Evolutionary conservation across 805 yeast genomes (phyloP).

Genomic region (Barnettozyma botsteinii): DNA sequence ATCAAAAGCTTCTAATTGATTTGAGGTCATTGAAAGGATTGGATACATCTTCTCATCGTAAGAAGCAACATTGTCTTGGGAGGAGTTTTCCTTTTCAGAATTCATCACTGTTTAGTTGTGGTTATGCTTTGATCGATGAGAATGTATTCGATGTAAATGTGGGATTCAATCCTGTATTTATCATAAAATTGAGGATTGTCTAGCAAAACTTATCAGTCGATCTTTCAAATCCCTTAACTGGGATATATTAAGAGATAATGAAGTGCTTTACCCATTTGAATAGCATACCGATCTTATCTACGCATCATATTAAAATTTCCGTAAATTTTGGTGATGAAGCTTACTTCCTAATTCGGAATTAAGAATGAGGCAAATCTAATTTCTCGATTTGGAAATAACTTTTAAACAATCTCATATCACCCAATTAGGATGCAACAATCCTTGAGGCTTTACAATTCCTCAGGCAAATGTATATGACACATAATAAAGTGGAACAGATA

Average conservation of each 20-base stretch:
- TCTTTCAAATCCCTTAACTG: not conserved
- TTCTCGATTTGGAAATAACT: not conserved
- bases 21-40: conserved; percentile 1
- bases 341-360: conserved; percentile 1
- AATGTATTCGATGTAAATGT: not conserved
- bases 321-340: too few relatives aligned
- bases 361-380: not conserved
- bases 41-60: conserved; percentile 1
- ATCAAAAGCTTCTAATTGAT: conserved; percentile 1
- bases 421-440: too few relatives aligned
- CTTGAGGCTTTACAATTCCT: too few relatives aligned
- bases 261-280: too few relatives aligned
- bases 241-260: too few relatives aligned
- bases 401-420: conserved; percentile 1
- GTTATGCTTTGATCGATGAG: too few relatives aligned
- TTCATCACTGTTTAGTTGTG: not conserved
- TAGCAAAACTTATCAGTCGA: not conserved
- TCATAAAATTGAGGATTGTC: not conserved
- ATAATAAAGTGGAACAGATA: too few relatives aligned
- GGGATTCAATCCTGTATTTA: conserved; percentile 1
- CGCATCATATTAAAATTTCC: too few relatives aligned
- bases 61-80: conserved; percentile 1
- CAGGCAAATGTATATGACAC: too few relatives aligned
- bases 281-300: too few relatives aligned
- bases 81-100: conserved; percentile 1